phyloP scores from a whole-genome alignment of 257 asterid species.

The Penstemon barbatus region DNA sequence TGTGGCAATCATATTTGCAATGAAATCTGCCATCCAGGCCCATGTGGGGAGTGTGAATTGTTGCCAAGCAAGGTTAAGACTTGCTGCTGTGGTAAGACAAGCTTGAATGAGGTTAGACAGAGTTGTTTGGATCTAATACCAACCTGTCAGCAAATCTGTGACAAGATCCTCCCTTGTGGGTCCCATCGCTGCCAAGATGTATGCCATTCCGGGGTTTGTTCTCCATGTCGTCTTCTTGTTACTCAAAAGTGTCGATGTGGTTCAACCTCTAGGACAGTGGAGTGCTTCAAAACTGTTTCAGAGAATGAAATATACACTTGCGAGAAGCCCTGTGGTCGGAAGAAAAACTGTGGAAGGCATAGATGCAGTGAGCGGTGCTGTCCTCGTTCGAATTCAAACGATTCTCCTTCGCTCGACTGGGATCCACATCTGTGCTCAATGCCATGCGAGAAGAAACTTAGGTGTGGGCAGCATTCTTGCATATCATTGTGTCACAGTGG shows the following conservation, averaged over 20 bases:
- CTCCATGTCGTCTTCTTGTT: constrained; percentile 73
- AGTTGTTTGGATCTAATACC: constrained; percentile 90
- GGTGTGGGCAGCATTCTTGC: constrained; percentile 98
- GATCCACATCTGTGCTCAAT: constrained; percentile 89
- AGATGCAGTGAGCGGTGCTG: constrained; percentile 96
- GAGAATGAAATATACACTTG: constrained; percentile 66
- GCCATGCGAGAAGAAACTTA: constrained; percentile 93
- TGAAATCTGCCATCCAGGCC: constrained; percentile 89
- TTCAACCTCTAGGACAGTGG: constrained; percentile 78
- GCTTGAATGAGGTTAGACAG: constrained; percentile 54
- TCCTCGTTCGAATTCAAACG: constrained; percentile 59
- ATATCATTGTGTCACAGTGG: constrained; percentile 90
- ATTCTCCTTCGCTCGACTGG: constrained; percentile 49
- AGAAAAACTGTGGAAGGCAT: constrained; percentile 96
- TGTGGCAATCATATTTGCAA: constrained; percentile 80
- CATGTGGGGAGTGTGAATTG: constrained; percentile 83
- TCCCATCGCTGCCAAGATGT: constrained; percentile 62
- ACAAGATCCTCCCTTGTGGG: constrained; percentile 73
- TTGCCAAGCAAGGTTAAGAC: constrained; percentile 63
- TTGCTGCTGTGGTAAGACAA: constrained; percentile 90
- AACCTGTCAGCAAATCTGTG: constrained; percentile 72
- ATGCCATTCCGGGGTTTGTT: constrained; percentile 81
- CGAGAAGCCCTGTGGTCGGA: constrained; percentile 81
- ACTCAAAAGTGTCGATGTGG: constrained; percentile 88
- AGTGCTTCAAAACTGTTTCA: constrained; percentile 63